Evolutionary conservation across 1,284 basidiomycete species (phyloP), one percentile per base, ranked within the genome.

Genomic region (Porodaedalea pini): DNA sequence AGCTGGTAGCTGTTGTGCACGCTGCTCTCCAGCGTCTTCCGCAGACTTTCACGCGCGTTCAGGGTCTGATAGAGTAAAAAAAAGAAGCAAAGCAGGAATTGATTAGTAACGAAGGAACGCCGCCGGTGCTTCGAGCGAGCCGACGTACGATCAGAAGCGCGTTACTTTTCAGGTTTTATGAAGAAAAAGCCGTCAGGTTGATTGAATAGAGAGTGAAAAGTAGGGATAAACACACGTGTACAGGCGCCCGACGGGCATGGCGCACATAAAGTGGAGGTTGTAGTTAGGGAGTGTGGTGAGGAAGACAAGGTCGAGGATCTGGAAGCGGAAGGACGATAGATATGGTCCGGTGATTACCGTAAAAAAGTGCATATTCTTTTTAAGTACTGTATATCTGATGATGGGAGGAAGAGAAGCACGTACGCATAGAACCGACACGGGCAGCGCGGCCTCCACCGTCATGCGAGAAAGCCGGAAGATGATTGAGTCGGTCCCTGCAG

Each of bases 1-100:
- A 57, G 50, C 31, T 57, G 56, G 43, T 43, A 43, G 31, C 56
- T 57, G 29, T 57, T 57, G 43, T 51, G 49, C 31, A 57, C 40
- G 13, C 49, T 51, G 49, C 49, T 51, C 50, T 57, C 56, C 56
- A 57, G 51, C 3, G 56, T 57, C 31, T 37, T 57, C 8, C 56
- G 49, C 8, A 57, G 41, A 29, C 56, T 41, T 19, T 57, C 56
- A 19, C 56, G 56, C 36, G 56, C 56, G 19, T 57, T 57, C 23
- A 57, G 49, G 23, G 56, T 57, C 56, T 57, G 31, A 51, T 31
- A 8, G 19, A 45, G 49, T 44, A 44, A 27, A 45, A 7, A 15
- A 23, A 29, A 27, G n/a, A 48, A 36, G 23, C 19, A 49, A 34
- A n/a, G n/a, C n/a, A n/a, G 21, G 10, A 23, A 21, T 17, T 29